Evolutionary conservation across 2,329 filamentous ascomycete species (phyloP), one percentile per base, ranked within the genome.

Genomic region (Torrubiella hemipterigena): DNA sequence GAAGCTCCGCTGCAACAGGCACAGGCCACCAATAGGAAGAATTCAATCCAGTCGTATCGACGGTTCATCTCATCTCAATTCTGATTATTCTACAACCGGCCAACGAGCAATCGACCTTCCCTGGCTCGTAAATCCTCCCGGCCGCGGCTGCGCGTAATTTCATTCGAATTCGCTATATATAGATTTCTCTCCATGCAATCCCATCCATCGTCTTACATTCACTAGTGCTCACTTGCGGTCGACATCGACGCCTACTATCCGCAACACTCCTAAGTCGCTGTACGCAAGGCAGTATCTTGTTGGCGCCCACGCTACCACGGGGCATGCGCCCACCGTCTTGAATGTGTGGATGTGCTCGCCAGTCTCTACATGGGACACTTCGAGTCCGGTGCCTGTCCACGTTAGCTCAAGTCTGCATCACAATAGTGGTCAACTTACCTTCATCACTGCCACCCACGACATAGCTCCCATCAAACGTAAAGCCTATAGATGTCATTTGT

Each of bases 381-480:
- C 73, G 18, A 87, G 52, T 8, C 77, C 77, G 33, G 69, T 55
- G 17, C 72, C 68, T 69, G 35, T 17, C 16, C 30, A 12, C n/a
- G 11, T 32, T 33, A 37, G 34, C 40, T 45, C 22, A 17, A 7
- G 14, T 16, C 13, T 12, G 21, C 2, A 10, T 10, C 11, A 6
- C 17, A n/a, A 13, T 19, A 17, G 9, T 5, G 23, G 16, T 24
- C 32, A 23, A 27, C 57, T 49, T 55, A 63, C 73, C 77, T 55
- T 85, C 80, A 33, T 85, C 81, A 35, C 77, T 81, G 14, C 81
- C 81, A 8, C 76, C 81, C 3, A 78, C 73, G 16, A 87, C 58
- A 47, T 77, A 89, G 45, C 72, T 77, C 2, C 82, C 81, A 44
- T 87, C 81, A 53, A 81, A 87, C 12, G 73, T 81, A 49, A 87